Evolutionary conservation across 257 asterid genomes (phyloP), one percentile per base, ranked within the genome.

Genomic region (Solanum dulcamara): DNA sequence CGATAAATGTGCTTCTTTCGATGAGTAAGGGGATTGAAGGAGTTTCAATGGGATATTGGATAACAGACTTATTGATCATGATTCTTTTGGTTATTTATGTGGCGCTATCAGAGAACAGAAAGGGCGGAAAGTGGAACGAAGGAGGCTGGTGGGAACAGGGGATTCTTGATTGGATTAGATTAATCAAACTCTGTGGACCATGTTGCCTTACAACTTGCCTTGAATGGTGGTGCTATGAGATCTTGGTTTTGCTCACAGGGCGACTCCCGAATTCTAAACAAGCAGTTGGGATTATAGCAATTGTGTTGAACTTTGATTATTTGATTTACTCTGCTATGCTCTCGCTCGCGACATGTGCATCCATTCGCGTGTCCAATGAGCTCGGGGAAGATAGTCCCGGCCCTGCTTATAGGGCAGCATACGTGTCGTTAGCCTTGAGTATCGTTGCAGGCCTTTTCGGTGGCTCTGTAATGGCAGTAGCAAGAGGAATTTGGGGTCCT

Each of bases 211-310:
- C 98, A 5, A 92, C 96, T 2, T 96, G 98, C 83, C 97, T 96
- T 1, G 99, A 95, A 62, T 96, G 98, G 98, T 95, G 98, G 99
- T 96, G 99, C 87, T 93, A 90, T 30, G 98, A 95, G 92, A 91
- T 94, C 24, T 79, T 95, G 37, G 92, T 95, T 75, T 85, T 95
- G 55, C 92, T 96, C 2, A 83, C 97, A 0, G 98, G 98, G 5
- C 93, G 91, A 26, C 94, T 96, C 7, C 88, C 90, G 0, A 85
- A 90, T 44, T 90, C 99, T 0, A 86, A 88, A 80, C 95, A 87
- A 55, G 83, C 92, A 1, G 90, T 96, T 0, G 98, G 95, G 17
- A 92, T 90, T 0, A n/a, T 94, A 14, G 98, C 97, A 22, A 93
- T 94, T 3, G 97, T 96, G 10, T 72, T 94, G 42, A 96, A 95